These are phyloP conservation scores for Aspergillus bertholletiae DNA, from an alignment of 495 filamentous ascomycete genomes.

Conservation along the genomic window DNA sequence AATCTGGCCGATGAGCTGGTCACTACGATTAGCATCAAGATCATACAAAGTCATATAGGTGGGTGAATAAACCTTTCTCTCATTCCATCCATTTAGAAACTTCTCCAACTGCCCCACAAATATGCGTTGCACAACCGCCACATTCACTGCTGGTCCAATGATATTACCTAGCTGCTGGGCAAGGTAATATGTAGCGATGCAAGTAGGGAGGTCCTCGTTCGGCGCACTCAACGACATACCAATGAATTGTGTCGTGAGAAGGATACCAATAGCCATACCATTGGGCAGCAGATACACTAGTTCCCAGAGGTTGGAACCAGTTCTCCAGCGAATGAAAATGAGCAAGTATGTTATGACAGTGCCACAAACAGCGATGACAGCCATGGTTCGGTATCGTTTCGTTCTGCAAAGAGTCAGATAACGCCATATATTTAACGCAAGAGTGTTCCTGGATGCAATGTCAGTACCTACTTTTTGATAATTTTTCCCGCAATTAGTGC, in stretches of 20 bases:
- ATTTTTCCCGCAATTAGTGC: conserved; percentile 19
- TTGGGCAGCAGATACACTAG: conserved; percentile 19
- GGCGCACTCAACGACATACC: conserved; percentile 23
- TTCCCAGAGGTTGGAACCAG: no score
- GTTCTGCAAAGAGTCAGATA: conserved; percentile 13
- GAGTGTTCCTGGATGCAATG: background rate
- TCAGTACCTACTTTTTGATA: conserved; percentile 28
- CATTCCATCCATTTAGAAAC: conserved; percentile 6
- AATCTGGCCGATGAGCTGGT: conserved; percentile 25
- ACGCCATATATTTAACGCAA: background rate
- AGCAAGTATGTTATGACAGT: conserved; percentile 14
- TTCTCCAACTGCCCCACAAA: conserved; percentile 18
- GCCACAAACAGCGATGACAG: conserved; percentile 12
- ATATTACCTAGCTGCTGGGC: conserved; percentile 35
- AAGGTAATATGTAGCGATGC: conserved; percentile 31
- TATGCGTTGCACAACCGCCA: conserved; percentile 20
- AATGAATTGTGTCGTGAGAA: conserved; percentile 30
- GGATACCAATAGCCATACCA: conserved; percentile 23
- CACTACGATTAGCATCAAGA: background rate
- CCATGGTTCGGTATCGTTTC: conserved; percentile 23
- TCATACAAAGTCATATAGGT: background rate
- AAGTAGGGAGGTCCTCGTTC: conserved; percentile 17
- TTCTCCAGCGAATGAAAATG: conserved; percentile 28
- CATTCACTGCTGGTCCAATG: conserved; percentile 21
- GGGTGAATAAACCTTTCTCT: conserved; percentile 9